Conservation (phyloP, 225 moss, liverwort and hornwort species). For the Lunularia cruciata region DNA sequence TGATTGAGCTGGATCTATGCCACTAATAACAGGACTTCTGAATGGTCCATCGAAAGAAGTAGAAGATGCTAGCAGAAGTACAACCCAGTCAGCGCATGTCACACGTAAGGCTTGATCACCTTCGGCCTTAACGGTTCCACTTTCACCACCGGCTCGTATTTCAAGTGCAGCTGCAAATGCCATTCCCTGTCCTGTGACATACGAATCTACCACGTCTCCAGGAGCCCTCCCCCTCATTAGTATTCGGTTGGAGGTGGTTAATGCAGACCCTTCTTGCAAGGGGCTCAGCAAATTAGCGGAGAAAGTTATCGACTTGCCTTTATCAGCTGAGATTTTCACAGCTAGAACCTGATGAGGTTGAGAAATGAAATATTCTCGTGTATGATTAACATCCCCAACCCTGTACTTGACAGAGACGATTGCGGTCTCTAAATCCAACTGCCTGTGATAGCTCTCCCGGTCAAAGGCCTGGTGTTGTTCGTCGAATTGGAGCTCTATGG, state of each 20-base stretch:
- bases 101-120: constrained; percentile 60
- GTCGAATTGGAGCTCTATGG: constrained; percentile 76
- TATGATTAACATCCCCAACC: constrained; percentile 54
- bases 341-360: constrained; percentile 86
- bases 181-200: constrained; percentile 52
- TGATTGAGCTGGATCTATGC: constrained; percentile 52
- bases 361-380: constrained; percentile 78
- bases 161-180: constrained; percentile 67
- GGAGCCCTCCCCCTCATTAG: constrained; percentile 78
- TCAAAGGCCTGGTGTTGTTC: constrained; percentile 63
- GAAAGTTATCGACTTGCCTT: constrained; percentile 59
- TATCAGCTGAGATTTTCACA: constrained; percentile 68
- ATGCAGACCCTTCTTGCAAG: constrained; percentile 50
- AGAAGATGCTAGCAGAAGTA: constrained; percentile 62
- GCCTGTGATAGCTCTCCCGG: constrained; percentile 69
- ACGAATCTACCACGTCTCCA: constrained; percentile 34
- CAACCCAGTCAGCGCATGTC: constrained; percentile 69
- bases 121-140: constrained; percentile 47
- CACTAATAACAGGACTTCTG: constrained; percentile 55
- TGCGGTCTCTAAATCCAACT: constrained; percentile 75
- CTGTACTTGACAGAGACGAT: constrained; percentile 61
- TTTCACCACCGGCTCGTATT: constrained; percentile 52
- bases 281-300: constrained; percentile 59
- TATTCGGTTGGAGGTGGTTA: constrained; percentile 50
- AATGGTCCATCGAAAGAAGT: constrained; percentile 95